A percentile compares a stretch with the other conserved stretches of the same genome.
phyloP scores from a whole-genome alignment of 2,329 filamentous ascomycete genomes.

The Colletotrichum camelliae region DNA sequence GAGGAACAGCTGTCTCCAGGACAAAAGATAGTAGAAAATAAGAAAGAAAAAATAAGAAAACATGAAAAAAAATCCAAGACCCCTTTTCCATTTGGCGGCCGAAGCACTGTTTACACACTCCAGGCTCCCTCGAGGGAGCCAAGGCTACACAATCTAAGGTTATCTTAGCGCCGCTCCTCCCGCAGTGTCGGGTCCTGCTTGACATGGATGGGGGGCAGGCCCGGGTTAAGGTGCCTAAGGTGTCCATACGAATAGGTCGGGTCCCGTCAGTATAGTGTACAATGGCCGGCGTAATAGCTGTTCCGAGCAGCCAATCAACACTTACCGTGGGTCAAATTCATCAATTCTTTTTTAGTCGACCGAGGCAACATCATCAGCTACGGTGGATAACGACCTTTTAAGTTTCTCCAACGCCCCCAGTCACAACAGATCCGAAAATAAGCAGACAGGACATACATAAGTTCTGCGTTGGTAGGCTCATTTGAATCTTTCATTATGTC shows the following conservation, averaged over 20 bases:
- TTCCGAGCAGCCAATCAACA: neutral
- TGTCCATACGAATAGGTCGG: no score
- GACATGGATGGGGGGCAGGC: neutral
- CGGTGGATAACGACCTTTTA: neutral
- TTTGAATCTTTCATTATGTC: slow-evolving; percentile 36
- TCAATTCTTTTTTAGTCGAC: neutral
- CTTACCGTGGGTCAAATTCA: neutral
- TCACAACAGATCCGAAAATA: neutral
- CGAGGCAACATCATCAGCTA: neutral
- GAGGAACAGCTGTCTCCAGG: neutral
- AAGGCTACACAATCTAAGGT: neutral
- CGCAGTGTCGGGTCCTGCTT: neutral
- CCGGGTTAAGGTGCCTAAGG: neutral
- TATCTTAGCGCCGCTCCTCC: neutral
- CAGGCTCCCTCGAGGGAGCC: neutral
- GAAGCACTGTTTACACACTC: no score
- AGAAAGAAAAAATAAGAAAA: no score
- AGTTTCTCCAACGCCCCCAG: neutral
- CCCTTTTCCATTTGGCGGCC: no score
- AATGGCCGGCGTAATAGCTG: neutral
- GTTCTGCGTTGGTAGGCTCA: neutral
- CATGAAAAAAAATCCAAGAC: no score
- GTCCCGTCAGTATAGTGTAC: no score
- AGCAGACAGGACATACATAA: neutral
- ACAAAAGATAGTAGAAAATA: no score